Evolutionary conservation across 768 basidiomycete genomes (phyloP), one percentile per base, ranked within the genome.

Genomic region (Suillus lakei): DNA sequence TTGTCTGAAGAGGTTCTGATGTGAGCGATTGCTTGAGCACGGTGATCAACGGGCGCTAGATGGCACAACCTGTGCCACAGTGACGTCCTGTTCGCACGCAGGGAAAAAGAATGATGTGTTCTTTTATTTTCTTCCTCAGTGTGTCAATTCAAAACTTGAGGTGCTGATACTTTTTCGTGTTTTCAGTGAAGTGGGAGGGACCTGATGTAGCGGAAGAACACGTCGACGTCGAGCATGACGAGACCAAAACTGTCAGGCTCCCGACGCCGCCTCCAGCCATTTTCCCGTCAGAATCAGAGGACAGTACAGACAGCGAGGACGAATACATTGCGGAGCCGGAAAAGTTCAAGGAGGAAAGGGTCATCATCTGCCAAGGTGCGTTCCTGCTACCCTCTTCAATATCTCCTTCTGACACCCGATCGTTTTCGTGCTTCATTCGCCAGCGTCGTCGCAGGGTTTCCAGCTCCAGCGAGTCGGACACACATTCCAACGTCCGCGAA

Each of bases 131-230:
- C 44, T 68, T 62, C 58, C 39, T 63, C 63, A 69, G 63, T 64
- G 21, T 13, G 63, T 67, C 43, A 51, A 28, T 41, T 12, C 30
- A 61, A 34, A 55, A 38, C 64, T 64, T 69, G 61, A 32, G 67
- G 67, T 71, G 74, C 79, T 77, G 69, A 75, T 71, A 64, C 70
- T 63, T 68, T 70, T 67, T 46, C 72, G 72, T 62, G 66, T 73
- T 74, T 65, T 50, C 75, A 93, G 92, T 87, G 87, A 76, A 83
- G 68, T 93, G 91, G 90, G 91, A 94, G 72, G 90, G 86, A 1
- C 77, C 82, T 32, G 86, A 87, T 23, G 86, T 84, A 5, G 67
- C 88, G 51, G 86, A 91, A 67, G 84, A 83, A 66, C 70, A 71
- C 53, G 73, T 71, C 69, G 55, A 73, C 34, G 48, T 69, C 28